phyloP scores from a whole-genome alignment of 805 yeast genomes.

The Sugiyamaella qingdaonensis region DNA sequence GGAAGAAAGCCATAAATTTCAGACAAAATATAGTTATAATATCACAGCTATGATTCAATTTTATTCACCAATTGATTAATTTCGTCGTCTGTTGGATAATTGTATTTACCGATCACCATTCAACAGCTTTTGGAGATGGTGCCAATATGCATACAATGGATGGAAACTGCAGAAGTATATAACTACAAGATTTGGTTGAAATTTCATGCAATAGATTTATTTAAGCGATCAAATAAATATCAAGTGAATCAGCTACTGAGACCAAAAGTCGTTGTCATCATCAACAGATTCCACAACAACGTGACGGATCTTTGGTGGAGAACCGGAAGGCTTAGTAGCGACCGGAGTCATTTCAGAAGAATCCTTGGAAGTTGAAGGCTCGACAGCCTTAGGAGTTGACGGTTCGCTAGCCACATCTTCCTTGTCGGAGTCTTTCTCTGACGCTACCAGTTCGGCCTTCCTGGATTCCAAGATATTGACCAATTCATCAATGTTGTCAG shows the following conservation, averaged over 20 bases:
- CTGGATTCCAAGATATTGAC: slow-evolving; percentile 15
- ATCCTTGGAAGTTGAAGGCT: no score
- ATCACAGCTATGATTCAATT: not conserved
- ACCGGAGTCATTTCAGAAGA: no score
- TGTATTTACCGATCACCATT: no score
- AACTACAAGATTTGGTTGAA: no score
- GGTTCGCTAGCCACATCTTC: not conserved
- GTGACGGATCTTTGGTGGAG: slow-evolving; percentile 5
- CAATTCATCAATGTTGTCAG: slow-evolving; percentile 24
- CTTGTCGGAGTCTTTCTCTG: slow-evolving; percentile 8
- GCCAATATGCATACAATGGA: no score
- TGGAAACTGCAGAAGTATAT: no score
- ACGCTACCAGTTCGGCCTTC: slow-evolving; percentile 11
- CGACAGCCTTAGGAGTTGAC: not conserved
- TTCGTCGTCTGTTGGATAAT: no score
- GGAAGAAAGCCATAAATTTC: slow-evolving; percentile 6
- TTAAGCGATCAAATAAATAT: no score
- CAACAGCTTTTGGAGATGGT: no score
- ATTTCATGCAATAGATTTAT: no score
- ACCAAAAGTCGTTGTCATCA: slow-evolving; percentile 21
- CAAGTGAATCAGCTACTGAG: not conserved
- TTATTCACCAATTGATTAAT: no score
- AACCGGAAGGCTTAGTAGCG: not conserved
- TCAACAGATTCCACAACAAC: slow-evolving; percentile 22
- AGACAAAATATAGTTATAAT: not conserved